Conservation (phyloP, 768 basidiomycete species). For the Glaciozyma antarctica region DNA sequence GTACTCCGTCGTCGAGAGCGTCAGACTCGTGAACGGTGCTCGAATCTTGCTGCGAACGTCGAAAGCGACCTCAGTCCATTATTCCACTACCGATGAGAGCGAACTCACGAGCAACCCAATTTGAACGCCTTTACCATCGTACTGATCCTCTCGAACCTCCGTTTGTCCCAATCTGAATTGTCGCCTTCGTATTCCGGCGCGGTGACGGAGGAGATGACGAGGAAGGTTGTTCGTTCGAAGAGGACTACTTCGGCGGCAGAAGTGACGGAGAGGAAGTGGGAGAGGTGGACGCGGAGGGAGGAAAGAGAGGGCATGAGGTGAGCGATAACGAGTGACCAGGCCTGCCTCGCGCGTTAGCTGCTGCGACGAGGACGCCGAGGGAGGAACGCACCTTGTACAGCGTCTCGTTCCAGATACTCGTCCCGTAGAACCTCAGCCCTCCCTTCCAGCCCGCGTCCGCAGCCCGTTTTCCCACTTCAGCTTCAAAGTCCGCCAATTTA, state of each 20-base stretch:
- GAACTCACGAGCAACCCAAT: slow-evolving; percentile 65
- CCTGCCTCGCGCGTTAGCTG: slow-evolving; percentile 46
- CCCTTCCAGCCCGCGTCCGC: slow-evolving; percentile 56
- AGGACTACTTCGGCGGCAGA: slow-evolving; percentile 87
- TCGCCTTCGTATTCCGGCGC: slow-evolving; percentile 11
- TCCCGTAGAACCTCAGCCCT: slow-evolving; percentile 51
- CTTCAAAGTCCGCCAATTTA: slow-evolving; percentile 29
- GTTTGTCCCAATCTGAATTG: slow-evolving; percentile 37
- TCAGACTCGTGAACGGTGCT: slow-evolving; percentile 74
- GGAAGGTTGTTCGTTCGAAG: slow-evolving; percentile 94
- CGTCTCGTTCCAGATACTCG: slow-evolving; percentile 95
- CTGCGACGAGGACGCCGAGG: background rate
- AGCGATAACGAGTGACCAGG: slow-evolving; percentile 96
- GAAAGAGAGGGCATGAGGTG: slow-evolving; percentile 89
- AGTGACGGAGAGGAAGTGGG: slow-evolving; percentile 74
- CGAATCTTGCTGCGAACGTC: slow-evolving; percentile 43
- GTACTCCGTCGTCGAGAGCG: slow-evolving; percentile 76
- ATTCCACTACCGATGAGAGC: background rate
- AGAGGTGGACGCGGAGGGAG: slow-evolving; percentile 77
- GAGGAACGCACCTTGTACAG: slow-evolving; percentile 49
- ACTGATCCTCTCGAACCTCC: slow-evolving; percentile 46
- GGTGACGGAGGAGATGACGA: slow-evolving; percentile 66
- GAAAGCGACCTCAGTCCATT: background rate
- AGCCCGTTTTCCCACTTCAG: slow-evolving; percentile 35
- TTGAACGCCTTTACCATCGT: slow-evolving; percentile 96